Evolutionary conservation across 2,329 filamentous ascomycete genomes (phyloP), one percentile per base, ranked within the genome.

Genomic region (Pyricularia grisea): DNA sequence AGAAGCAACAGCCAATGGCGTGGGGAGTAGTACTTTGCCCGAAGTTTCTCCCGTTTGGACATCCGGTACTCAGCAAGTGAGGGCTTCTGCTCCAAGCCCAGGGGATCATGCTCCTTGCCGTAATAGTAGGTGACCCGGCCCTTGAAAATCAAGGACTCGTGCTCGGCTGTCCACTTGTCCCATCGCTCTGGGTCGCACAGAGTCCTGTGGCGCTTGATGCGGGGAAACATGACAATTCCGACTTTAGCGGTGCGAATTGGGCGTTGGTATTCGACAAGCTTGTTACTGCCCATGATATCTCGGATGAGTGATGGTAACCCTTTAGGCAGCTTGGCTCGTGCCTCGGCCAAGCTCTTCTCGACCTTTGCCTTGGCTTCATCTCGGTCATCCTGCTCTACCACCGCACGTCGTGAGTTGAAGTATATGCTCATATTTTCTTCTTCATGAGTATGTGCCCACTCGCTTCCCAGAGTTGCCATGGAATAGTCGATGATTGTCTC

Each of bases 151-250:
- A 70, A 70, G 20, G 72, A 72, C 68, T 73, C 68, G 14, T 55
- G 68, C 67, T 75, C 74, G 11, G 73, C 73, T 3, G 69, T 28
- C 11, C 66, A 69, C 4, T 58, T n/a, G 23, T 69, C 58, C 9
- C 67, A 65, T 4, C 28, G 10, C 4, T 67, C 65, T 14, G 70
- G 31, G 20, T 67, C 42, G 36, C 72, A 72, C 9, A 69, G 66
- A 7, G 75, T 72, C 58, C 70, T 72, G 69, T 73, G 75, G 25
- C 77, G 76, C 58, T 74, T 70, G 31, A 79, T 69, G 36, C 69
- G 68, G 1, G 77, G 77, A 75, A 75, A 78, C 30, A 75, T 60
- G 31, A 72, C 71, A 55, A 78, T 75, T 68, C 78, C 76, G 67
- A 78, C 73, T 65, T 76, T 78, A 65, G 72, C 74, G 1, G 72